Evolutionary conservation across 2,329 filamentous ascomycete genomes (phyloP).

Genomic region (Thelonectria rubi): DNA sequence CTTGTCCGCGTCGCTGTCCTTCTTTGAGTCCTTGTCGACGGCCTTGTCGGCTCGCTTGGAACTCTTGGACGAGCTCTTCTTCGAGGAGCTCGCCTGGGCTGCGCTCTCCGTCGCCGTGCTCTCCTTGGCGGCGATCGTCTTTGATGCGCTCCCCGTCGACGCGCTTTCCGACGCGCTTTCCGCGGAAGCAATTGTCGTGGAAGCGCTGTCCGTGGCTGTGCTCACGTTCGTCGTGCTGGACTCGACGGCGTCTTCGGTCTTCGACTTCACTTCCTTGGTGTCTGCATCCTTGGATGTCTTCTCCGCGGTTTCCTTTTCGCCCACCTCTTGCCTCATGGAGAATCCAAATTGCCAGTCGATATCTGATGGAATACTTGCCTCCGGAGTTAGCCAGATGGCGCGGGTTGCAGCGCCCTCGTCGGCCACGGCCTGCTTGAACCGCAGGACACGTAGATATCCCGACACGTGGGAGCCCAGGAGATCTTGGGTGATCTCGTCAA

Average conservation of each 20-base stretch:
- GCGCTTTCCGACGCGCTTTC: not conserved
- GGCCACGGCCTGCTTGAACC: constrained; percentile 84
- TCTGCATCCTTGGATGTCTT: constrained; percentile 27
- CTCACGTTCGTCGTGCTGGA: not conserved
- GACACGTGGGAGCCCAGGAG: constrained; percentile 69
- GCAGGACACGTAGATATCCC: constrained; percentile 71
- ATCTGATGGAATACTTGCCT: constrained; percentile 70
- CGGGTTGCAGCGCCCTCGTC: constrained; percentile 69
- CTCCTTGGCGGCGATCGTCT: not conserved
- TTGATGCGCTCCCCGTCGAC: constrained; percentile 5
- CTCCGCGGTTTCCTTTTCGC: no score
- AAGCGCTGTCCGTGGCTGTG: constrained; percentile 20
- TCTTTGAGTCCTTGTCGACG: constrained; percentile 4
- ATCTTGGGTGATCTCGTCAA: constrained; percentile 74
- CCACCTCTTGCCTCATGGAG: constrained; percentile 55
- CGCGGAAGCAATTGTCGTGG: constrained; percentile 1
- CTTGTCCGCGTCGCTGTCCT: constrained; percentile 35
- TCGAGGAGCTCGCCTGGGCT: not conserved
- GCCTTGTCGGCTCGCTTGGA: constrained; percentile 7
- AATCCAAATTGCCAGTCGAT: constrained; percentile 94
- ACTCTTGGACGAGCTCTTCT: constrained; percentile 2
- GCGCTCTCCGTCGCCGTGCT: not conserved
- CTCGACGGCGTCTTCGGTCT: constrained; percentile 4
- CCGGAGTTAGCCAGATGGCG: constrained; percentile 84
- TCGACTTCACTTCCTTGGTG: constrained; percentile 44